A percentile compares a stretch with the other conserved stretches of the same genome.
Evolutionary conservation across 2,329 filamentous ascomycete genomes (phyloP).

Genomic region (Knoxdaviesia capensis): DNA sequence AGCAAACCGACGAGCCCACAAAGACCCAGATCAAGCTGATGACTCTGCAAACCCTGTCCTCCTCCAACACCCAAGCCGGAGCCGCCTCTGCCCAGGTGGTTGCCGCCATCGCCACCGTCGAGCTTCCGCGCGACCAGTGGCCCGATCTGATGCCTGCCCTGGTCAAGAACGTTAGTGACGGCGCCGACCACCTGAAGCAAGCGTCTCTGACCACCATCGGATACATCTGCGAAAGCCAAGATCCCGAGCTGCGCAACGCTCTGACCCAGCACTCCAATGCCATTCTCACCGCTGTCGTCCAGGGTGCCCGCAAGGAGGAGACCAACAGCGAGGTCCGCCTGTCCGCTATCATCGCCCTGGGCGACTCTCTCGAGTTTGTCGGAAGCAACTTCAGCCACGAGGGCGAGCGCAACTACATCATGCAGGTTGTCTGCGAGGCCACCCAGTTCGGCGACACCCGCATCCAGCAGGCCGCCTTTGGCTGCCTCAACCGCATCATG

Average conservation of each 20-base stretch:
- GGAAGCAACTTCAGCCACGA: constrained; percentile 98
- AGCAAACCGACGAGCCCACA: constrained; percentile 59
- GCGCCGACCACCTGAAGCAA: constrained; percentile 78
- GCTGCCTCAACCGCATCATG: constrained; percentile 97
- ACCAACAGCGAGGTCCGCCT: constrained; percentile 75
- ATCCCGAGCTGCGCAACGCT: constrained; percentile 63
- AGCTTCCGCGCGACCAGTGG: constrained; percentile 88
- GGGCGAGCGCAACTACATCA: constrained; percentile 98
- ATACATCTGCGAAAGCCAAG: constrained; percentile 94
- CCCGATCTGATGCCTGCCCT: constrained; percentile 71
- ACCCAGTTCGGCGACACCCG: constrained; percentile 81
- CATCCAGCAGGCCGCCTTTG: constrained; percentile 91
- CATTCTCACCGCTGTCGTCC: constrained; percentile 91
- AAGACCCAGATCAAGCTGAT: constrained; percentile 79
- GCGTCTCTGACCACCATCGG: constrained; percentile 89
- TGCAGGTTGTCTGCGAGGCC: constrained; percentile 98
- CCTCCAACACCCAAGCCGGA: constrained; percentile 63
- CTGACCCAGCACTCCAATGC: constrained; percentile 82
- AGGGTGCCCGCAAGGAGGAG: constrained; percentile 94
- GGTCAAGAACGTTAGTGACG: constrained; percentile 82
- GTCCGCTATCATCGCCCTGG: constrained; percentile 81
- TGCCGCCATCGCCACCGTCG: constrained; percentile 82
- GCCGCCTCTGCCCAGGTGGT: constrained; percentile 88
- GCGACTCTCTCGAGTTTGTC: constrained; percentile 94
- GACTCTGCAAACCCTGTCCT: constrained; percentile 71